Percentiles rank a stretch among this genome's conserved stretches.
Evolutionary conservation across 345 rosid species (phyloP).

Genomic region (Eucalyptus polybractea): DNA sequence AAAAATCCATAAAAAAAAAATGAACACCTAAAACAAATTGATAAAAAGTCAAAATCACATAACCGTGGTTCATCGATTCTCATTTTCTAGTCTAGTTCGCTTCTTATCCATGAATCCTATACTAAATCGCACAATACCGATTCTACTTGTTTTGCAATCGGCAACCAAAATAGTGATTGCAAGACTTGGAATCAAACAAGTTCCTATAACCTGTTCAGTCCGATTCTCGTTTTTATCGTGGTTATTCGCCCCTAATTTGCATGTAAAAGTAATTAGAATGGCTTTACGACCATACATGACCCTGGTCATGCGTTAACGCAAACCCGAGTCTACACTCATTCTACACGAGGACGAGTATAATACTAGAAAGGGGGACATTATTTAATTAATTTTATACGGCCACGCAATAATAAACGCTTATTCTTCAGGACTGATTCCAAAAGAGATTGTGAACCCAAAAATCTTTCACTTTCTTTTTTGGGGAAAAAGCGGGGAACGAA

Average conservation of each 20-base stretch:
- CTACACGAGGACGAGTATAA: background rate
- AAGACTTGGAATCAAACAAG: no score
- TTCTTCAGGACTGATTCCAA: background rate
- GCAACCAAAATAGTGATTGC: no score
- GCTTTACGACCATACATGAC: background rate
- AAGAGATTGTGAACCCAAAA: background rate
- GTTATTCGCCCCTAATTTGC: background rate
- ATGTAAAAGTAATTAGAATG: background rate
- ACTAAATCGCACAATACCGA: no score
- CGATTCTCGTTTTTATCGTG: no score
- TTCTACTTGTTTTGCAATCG: no score
- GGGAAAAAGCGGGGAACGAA: background rate
- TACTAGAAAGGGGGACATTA: background rate
- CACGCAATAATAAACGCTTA: background rate
- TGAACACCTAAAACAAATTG: no score
- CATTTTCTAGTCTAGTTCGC: no score
- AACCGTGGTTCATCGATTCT: no score
- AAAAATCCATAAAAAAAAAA: no score
- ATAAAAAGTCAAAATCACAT: no score
- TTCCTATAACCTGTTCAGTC: no score
- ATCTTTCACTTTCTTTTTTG: fast-evolving
- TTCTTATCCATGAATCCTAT: no score
- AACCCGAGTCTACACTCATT: background rate
- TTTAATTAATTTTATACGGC: background rate
- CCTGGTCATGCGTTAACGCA: background rate